Conservation (phyloP, 2,329 filamentous ascomycete genomes). For the Furcasterigmium furcatum region DNA sequence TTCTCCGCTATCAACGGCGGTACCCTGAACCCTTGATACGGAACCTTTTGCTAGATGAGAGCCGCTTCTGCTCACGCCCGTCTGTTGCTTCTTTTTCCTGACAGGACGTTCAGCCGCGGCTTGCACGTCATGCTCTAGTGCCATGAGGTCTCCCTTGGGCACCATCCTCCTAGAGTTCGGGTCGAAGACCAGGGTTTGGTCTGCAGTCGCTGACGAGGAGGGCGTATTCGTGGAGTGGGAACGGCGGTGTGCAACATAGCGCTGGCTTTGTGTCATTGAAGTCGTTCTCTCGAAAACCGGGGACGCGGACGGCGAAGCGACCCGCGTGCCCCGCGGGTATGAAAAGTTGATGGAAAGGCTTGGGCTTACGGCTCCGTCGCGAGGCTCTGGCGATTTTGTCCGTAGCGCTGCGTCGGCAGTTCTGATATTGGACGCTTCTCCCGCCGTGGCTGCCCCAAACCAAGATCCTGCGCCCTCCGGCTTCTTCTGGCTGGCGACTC, state of each 20-base stretch:
- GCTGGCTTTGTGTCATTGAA: conserved; percentile 14
- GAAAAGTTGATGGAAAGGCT: conserved; percentile 55
- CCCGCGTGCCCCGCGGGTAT: conserved; percentile 44
- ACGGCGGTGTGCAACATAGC: conserved; percentile 18
- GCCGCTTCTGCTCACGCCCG: conserved; percentile 32
- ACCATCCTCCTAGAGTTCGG: conserved; percentile 65
- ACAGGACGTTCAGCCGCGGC: conserved; percentile 3
- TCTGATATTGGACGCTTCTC: conserved; percentile 41
- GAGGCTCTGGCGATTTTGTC: conserved; percentile 22
- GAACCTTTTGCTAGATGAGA: conserved; percentile 49
- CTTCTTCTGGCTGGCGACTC: conserved; percentile 50
- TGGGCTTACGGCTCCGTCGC: conserved; percentile 43
- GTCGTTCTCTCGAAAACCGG: conserved; percentile 15
- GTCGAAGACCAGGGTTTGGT: conserved; percentile 55
- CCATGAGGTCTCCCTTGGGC: conserved; percentile 39
- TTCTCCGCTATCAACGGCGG: conserved; percentile 34
- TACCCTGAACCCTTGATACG: conserved; percentile 46
- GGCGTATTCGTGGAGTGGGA: conserved; percentile 17
- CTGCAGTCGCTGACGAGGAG: conserved; percentile 22
- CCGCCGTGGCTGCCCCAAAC: conserved; percentile 42
- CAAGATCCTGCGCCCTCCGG: conserved; percentile 40
- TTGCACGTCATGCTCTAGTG: conserved; percentile 32
- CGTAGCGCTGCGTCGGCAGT: conserved; percentile 39
- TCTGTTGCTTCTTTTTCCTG: conserved; percentile 29
- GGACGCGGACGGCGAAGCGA: conserved; percentile 34